A percentile compares a stretch with the other conserved stretches of the same genome.
Conservation (phyloP, 164 flowering plant genomes). For the Echeveria elegans region DNA sequence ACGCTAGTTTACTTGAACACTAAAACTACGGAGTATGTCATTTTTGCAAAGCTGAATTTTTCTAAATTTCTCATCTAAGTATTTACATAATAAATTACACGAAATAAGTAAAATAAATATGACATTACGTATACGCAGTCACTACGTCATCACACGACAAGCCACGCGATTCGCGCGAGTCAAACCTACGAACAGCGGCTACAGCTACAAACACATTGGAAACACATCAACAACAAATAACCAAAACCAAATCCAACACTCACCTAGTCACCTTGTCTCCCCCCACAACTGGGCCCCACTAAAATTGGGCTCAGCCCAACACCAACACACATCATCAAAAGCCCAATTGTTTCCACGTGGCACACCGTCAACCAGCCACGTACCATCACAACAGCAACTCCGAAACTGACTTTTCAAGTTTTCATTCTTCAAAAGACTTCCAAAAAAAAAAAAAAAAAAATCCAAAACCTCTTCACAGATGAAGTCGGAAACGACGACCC, state of each 20-base stretch:
- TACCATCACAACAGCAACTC: background rate
- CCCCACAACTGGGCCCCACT: background rate
- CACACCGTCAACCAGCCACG: background rate
- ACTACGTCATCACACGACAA: background rate
- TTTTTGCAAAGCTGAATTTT: no score
- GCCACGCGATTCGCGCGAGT: background rate
- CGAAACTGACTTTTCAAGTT: background rate
- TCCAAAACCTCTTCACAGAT: slow-evolving; percentile 13
- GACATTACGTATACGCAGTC: background rate
- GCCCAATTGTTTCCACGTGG: background rate
- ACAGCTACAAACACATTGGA: background rate
- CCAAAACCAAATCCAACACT: background rate
- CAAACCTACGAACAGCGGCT: background rate
- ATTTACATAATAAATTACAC: no score
- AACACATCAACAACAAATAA: background rate
- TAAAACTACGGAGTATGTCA: no score
- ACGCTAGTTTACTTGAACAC: no score
- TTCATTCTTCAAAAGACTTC: no score
- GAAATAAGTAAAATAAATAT: no score
- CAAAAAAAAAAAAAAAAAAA: background rate
- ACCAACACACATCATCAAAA: no score
- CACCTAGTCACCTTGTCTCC: background rate
- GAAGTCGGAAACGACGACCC: slow-evolving; percentile 48
- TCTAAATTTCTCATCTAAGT: no score
- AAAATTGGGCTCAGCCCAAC: background rate